These are phyloP conservation scores for Nothophaeocryptopus gaeumannii DNA, from an alignment of 2,329 filamentous ascomycete species.

Conservation along the genomic window DNA sequence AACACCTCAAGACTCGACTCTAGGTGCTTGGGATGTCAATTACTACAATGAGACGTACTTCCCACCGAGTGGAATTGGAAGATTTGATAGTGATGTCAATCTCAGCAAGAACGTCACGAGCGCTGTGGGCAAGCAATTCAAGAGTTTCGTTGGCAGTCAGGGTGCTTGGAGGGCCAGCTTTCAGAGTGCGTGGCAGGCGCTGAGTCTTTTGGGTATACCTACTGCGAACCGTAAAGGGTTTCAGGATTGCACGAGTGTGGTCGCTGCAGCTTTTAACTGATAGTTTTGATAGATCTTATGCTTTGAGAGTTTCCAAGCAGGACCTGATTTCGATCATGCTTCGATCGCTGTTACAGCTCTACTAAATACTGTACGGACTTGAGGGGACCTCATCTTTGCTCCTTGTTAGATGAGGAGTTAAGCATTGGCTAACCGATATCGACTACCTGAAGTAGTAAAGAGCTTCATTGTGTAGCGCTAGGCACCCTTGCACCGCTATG, in stretches of 20 bases:
- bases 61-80: constrained; percentile 24
- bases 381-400: too few relatives aligned
- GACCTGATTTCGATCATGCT: too few relatives aligned
- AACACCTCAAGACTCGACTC: constrained; percentile 49
- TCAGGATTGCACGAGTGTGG: constrained; percentile 17
- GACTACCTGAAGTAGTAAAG: too few relatives aligned
- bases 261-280: constrained; percentile 3
- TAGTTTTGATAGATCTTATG: too few relatives aligned
- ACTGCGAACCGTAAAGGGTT: constrained; percentile 9
- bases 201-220: constrained; percentile 19
- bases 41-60: constrained; percentile 46
- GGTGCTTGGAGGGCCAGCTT: constrained; percentile 33
- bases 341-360: too few relatives aligned
- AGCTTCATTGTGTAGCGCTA: too few relatives aligned
- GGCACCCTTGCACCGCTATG: too few relatives aligned
- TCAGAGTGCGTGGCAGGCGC: constrained; percentile 14
- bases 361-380: too few relatives aligned
- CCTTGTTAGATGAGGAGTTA: too few relatives aligned
- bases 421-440: too few relatives aligned
- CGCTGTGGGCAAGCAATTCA: constrained; percentile 12
- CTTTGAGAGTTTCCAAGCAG: too few relatives aligned
- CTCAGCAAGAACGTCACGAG: constrained; percentile 26
- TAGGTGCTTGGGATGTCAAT: constrained; percentile 50
- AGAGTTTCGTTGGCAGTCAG: constrained; percentile 35
- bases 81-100: constrained; percentile 35